Conservation (phyloP, 2,329 filamentous ascomycete species). For the Sporothrix luriei region DNA sequence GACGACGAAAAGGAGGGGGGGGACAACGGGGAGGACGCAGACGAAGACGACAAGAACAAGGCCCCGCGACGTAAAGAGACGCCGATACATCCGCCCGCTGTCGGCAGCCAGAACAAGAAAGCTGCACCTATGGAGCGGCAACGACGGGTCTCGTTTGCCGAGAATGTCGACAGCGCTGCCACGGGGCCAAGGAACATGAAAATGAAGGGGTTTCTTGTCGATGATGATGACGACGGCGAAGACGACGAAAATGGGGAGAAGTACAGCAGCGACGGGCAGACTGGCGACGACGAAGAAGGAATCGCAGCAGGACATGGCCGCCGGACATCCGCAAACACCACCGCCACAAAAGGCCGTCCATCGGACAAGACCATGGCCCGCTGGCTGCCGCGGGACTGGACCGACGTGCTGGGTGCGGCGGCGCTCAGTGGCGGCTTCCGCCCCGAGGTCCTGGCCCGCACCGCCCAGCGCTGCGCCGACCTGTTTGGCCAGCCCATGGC, state of each 20-base stretch:
- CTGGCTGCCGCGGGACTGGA: constrained; percentile 72
- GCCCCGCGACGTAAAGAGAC: neutral
- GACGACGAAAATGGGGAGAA: neutral
- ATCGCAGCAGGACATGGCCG: too few relatives aligned
- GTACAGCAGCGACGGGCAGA: neutral
- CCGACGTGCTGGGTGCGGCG: constrained; percentile 75
- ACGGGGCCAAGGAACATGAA: neutral
- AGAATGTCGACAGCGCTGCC: neutral
- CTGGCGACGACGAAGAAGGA: neutral
- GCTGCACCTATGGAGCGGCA: neutral
- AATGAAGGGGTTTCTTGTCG: neutral
- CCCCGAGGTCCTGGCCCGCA: constrained; percentile 63
- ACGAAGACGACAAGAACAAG: constrained; percentile 18
- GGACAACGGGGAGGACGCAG: neutral
- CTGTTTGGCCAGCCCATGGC: constrained; percentile 75
- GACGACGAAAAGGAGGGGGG: constrained; percentile 34
- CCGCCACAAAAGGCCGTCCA: neutral
- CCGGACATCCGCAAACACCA: neutral
- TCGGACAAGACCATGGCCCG: neutral
- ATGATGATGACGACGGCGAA: neutral
- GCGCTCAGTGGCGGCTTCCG: constrained; percentile 76
- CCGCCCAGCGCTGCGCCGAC: constrained; percentile 71
- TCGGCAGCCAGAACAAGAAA: neutral
- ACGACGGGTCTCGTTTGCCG: constrained; percentile 19
- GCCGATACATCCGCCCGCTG: neutral